Base-by-base conservation (phyloP, 2,329 filamentous ascomycete genomes). In the Fusarium buharicum region DNA sequence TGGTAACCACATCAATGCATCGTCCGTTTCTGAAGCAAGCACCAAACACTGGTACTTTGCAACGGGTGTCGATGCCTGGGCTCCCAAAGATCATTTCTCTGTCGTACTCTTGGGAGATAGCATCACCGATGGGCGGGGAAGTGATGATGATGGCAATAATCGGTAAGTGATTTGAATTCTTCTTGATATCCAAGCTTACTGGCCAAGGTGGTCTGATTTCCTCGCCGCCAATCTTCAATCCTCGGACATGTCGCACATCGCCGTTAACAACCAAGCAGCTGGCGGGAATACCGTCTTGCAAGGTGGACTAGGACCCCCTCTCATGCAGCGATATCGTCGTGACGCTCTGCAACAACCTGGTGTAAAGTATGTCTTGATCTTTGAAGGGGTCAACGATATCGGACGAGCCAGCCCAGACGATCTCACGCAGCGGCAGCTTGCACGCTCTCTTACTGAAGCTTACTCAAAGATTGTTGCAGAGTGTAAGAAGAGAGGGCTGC, bases 21-120 rank as follows among this genome's bases (percentile, higher is more conserved):
- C 61, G 11, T 64, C 56, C n/a, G 38, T 64, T 13, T 53, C 60
- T 4, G 47, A 37, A 6, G 55, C 50, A 17, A 64, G 61, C 7
- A 62, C 61, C 14, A 46, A 39, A 1, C 61, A 64, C 31, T 64
- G 61, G 61, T 64, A 64, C 16, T 64, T 64, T 39, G 60, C 51
- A 1, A 64, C 46, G 1, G 61, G 50, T 2, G 13, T 64, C 7
- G 61, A 64, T 12, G 27, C 34, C 1, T 64, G 50, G 61, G 60
- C 10, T 3, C 61, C 61, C 3, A 28, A 17, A 2, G 52, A 62
- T 20, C 43, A 64, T 8, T 64, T 53, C 9, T 38, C 60, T 4
- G 47, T 64, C n/a, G 61, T 64, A 1, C 55, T 64, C 14, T 18
- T 64, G 1, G 61, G 61, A 28, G 61, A 64, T 20, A 64, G 61